Conservation (phyloP, 2,329 filamentous ascomycete species). For the Pseudogymnoascus sp. region DNA sequence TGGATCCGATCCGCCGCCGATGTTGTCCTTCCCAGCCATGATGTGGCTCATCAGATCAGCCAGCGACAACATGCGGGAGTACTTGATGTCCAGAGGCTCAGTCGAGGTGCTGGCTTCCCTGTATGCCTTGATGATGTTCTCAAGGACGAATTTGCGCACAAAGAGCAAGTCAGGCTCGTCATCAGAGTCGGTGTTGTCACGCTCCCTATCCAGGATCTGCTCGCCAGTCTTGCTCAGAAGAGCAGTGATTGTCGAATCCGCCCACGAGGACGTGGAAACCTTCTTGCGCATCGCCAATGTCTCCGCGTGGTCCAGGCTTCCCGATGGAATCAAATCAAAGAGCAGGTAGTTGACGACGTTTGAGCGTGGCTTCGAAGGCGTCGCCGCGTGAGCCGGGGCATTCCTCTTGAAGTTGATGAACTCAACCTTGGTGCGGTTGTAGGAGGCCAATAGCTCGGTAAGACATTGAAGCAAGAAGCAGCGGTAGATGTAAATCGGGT, state of each 20-base stretch:
- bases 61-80: slow-evolving; percentile 77
- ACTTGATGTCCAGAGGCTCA: slow-evolving; percentile 76
- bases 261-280: slow-evolving; percentile 73
- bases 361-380: slow-evolving; percentile 88
- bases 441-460: slow-evolving; percentile 81
- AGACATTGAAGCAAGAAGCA: slow-evolving; percentile 92
- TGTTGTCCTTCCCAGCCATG: slow-evolving; percentile 70
- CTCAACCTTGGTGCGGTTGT: slow-evolving; percentile 91
- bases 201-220: slow-evolving; percentile 49
- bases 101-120: slow-evolving; percentile 74
- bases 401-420: slow-evolving; percentile 99
- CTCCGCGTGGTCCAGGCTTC: slow-evolving; percentile 61
- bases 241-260: slow-evolving; percentile 77
- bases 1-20: slow-evolving; percentile 38
- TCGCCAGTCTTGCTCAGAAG: slow-evolving; percentile 84
- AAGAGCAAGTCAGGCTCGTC: slow-evolving; percentile 80
- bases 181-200: slow-evolving; percentile 56
- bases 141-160: slow-evolving; percentile 88
- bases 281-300: slow-evolving; percentile 76
- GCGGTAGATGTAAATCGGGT: slow-evolving; percentile 92
- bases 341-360: slow-evolving; percentile 91
- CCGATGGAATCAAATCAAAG: slow-evolving; percentile 62
- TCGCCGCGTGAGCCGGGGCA: slow-evolving; percentile 67
- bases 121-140: slow-evolving; percentile 86
- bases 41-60: slow-evolving; percentile 90